Evolutionary conservation across 768 basidiomycete species (phyloP), one percentile per base, ranked within the genome.

Genomic region (Boletellus ananiceps): DNA sequence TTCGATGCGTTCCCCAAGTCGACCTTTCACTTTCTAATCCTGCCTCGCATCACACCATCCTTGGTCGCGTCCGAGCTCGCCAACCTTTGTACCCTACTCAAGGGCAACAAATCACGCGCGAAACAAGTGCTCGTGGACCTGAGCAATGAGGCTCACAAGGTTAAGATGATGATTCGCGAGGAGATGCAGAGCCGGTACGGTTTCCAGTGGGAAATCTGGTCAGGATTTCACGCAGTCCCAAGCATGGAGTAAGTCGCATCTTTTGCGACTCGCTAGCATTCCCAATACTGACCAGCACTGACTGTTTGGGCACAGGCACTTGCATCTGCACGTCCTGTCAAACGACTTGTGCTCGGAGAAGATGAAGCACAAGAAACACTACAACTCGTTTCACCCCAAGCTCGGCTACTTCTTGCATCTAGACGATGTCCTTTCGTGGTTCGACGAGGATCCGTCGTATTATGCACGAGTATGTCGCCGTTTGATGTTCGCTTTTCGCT

Each of bases 361-460:
- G 44, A 68, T 94, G 73, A 95, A 93, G 70, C 78, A 74, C 47
- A 96, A 95, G 73, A 88, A 86, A 61, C 93, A 96, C 57, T 88
- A 91, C 69, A 93, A 94, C 60, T 87, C 89, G 5, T 96, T 94
- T 69, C 84, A 88, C 59, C 93, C 93, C 0, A 79, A 80, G 41
- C 73, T 79, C 16, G 91, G 88, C 1, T 95, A 91, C 69, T 94
- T 95, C 69, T 60, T 94, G 3, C 78, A 83, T 52, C 68, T 93
- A 15, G 74, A 82, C 44, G 82, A 90, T 9, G 85, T 95, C n/a
- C 69, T 88, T 38, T 74, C 78, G 2, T 93, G 91, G 91, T 84
- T 89, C 51, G 86, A 86, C 25, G 79, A 79, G 13, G 79, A 77
- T 15, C 71, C 77, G 1, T 75, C 78, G 0, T 83, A 75, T 60